Evolutionary conservation across 306 rosid species (phyloP), one percentile per base, ranked within the genome.

Genomic region (Lathyrus oleraceus): DNA sequence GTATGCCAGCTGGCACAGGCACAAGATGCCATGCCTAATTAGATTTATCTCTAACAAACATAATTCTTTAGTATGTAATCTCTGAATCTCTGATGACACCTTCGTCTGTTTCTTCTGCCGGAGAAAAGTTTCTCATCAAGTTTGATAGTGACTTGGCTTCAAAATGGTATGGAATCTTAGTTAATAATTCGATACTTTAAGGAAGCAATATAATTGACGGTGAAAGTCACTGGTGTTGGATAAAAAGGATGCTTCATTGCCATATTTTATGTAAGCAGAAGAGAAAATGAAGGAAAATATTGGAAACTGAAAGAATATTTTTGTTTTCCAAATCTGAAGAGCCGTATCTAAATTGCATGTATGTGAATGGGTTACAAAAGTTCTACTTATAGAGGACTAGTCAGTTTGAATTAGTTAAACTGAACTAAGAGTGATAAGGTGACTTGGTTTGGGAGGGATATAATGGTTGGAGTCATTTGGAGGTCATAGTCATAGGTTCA

Each of bases 241-340:
- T 57, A 9, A 13, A 13, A 57, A 13, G 39, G 20, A 57, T 14
- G 62, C 39, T 57, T 14, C 10, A 8, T 15, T 21, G 17, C 16
- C 61, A 54, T 27, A 27, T 27, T 57, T 10, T 4, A 53, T 10
- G 59, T 27, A 6, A 57, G 17, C 39, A 25, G 10, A 57, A 57
- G 39, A 57, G 62, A 25, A 20, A 57, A 27, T 57, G 39, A 57
- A 57, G 62, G 62, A 57, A 57, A 25, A 17, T 57, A 8, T 13
- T 56, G 36, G 39, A 56, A 25, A 25, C 19, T 54, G 61, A 12
- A 57, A 14, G 6, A 53, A 20, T 19, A 35, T 35, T 7, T 35
- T 21, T 52, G n/a, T 52, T 21, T 21, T 53, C 60, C 21, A 32
- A 10, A 53, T 44, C 17, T 44, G 17, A 44, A 44, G n/a, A n/a